Base-by-base conservation (phyloP, 2,329 filamentous ascomycete species). In the Scortechinia acanthostroma region DNA sequence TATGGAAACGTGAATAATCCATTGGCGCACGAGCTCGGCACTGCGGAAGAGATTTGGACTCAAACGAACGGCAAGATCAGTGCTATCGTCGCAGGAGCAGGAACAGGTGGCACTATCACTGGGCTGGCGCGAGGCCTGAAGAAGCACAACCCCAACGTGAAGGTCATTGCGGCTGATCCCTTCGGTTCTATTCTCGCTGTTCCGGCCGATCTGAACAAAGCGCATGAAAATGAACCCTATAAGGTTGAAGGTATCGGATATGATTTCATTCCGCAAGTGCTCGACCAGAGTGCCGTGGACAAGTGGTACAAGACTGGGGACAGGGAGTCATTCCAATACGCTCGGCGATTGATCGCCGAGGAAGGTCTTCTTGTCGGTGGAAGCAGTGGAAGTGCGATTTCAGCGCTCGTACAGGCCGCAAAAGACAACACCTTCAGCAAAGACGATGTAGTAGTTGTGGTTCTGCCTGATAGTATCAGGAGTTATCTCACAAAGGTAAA, bases 221-320 rank as follows among this genome's bases (percentile, higher is more conserved):
- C 88, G 51, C 79, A 83, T 59, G 76, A 78, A 49, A 91, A 96
- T 58, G 82, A 89, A 63, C 73, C 83, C 1, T 98, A 98, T 73
- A 97, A 98, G 70, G 93, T 98, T 1, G 93, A 98, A 69, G 93
- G 93, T 37, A 98, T 98, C 56, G 93, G 93, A 17, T 98, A 98
- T 63, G 93, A 98, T 63, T 98, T 98, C 63, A 86, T 98, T 48
- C 93, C 94, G 4, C 88, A 97, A 20, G 94, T 98, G 3, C 73
- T 98, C 46, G 83, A 93, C 52, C 88, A 85, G 58, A 66, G 82
- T 21, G 63, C 77, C 3, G 87, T 98, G 22, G 88, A 96, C 63
- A 86, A 85, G 59, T 98, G 93, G 93, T 97, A 96, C 72, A 98
- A 98, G 79, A 98, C 93, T 3, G 88, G 91, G 49, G 93, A 98